These are phyloP conservation scores for Chaetomium olivaceum DNA, from an alignment of 2,329 filamentous ascomycete species.

Conservation along the genomic window DNA sequence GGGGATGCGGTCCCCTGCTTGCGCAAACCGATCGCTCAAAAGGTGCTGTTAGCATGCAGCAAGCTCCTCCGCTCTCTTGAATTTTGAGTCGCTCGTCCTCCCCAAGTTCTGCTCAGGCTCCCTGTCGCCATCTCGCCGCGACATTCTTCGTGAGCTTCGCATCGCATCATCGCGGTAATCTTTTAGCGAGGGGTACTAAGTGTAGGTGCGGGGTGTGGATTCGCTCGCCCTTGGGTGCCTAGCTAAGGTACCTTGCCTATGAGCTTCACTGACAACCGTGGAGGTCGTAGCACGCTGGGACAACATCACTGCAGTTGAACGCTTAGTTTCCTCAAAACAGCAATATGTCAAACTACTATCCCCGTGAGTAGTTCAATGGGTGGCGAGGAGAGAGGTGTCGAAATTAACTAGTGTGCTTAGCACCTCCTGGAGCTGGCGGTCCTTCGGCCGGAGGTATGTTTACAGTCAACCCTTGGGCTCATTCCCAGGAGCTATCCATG, in stretches of 20 bases:
- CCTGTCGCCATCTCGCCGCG: background rate
- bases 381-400: background rate
- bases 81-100: background rate
- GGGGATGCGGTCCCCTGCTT: conserved; percentile 9
- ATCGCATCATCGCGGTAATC: background rate
- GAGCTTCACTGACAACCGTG: conserved; percentile 7
- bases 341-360: conserved; percentile 33
- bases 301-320: background rate
- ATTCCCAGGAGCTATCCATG: background rate
- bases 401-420: conserved; percentile 24
- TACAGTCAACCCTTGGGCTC: background rate
- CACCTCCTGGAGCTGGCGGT: conserved; percentile 30
- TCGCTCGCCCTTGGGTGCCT: background rate
- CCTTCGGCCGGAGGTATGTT: conserved; percentile 29
- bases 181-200: conserved; percentile 12
- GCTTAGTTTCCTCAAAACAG: background rate
- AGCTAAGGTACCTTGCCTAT: background rate
- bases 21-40: conserved; percentile 17
- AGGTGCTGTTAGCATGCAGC: conserved; percentile 4
- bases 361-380: conserved; percentile 27
- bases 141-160: background rate
- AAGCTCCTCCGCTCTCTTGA: conserved; percentile 7
- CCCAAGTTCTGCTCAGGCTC: background rate
- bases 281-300: background rate
- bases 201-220: conserved; percentile 25